Evolutionary conservation across 805 yeast species (phyloP), one percentile per base, ranked within the genome.

Genomic region (Sugiyamaella valdiviana): DNA sequence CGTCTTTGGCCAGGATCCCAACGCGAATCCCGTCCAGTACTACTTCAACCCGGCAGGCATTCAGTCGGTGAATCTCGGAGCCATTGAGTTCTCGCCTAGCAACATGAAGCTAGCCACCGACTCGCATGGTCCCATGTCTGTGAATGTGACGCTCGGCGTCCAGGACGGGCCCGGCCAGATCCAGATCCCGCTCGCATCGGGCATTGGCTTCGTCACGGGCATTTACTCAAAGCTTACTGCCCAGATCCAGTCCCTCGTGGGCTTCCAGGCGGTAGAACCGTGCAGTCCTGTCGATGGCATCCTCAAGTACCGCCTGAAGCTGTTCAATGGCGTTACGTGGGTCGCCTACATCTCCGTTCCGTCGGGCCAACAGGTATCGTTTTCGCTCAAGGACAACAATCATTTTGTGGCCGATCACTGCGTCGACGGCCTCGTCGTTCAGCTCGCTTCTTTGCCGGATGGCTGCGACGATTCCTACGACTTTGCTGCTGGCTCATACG

Each of bases 121-220:
- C 68, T 36, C 65, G 66, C 17, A 77, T 72, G 72, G 70, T 26
- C 65, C 70, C 7, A 70, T 80, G 63, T 77, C 84, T 5, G 77
- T 73, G 9, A 64, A 68, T 36, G 78, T 72, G 12, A 69, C 50
- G 45, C 68, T 48, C 23, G 54, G 40, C 47, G 69, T 78, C 63
- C 76, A 82, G 5, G 76, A 72, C 10, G 50, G 65, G 14, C 48
- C 57, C 3, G 73, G 75, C 41, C 64, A 60, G 39, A 64, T 82
- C n/a, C 68, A 70, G 21, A 52, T 75, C 36, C 90, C 91, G 2
- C 59, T 85, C 48, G 85, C 82, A 3, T 90, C 84, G 63, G 97
- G 97, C 48, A 74, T 73, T 73, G 96, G 96, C 5, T 80, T 85
- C 54, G 77, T 85, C 9, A 82, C 95, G 19, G 86, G 81, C 21